Percentiles rank a stretch among this genome's conserved stretches.
Conservation (phyloP, 345 rosid species). For the Corymbia maculata region DNA sequence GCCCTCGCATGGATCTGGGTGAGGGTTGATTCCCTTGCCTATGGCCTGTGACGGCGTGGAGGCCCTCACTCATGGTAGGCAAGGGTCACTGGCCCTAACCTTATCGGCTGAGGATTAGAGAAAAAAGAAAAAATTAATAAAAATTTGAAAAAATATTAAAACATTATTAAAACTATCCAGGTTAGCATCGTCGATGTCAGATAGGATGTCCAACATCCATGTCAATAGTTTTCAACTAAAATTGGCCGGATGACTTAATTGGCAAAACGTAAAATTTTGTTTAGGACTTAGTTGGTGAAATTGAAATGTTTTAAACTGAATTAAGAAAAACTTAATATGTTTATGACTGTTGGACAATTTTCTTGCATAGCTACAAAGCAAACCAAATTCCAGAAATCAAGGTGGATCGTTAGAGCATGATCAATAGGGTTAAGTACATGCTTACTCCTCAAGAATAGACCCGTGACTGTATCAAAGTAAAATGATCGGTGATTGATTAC, state of each 20-base stretch:
- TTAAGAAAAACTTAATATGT: no score
- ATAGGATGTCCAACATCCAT: no score
- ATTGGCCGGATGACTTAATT: background rate
- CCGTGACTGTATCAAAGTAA: background rate
- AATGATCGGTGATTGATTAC: background rate
- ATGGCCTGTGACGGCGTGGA: accelerated
- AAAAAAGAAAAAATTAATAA: no score
- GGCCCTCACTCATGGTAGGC: accelerated
- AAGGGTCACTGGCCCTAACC: no score
- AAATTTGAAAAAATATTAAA: no score
- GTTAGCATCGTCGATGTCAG: accelerated
- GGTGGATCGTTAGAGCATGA: background rate
- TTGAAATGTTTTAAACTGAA: no score
- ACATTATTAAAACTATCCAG: no score
- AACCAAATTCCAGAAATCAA: background rate
- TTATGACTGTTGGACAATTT: background rate
- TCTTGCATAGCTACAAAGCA: background rate
- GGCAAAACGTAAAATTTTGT: accelerated
- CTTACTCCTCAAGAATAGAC: background rate
- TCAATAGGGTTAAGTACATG: background rate
- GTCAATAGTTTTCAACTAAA: no score
- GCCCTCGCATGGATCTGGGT: no score
- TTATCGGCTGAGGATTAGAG: accelerated
- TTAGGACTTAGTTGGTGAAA: background rate
- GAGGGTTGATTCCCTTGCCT: accelerated